Conservation (phyloP, 495 filamentous ascomycete genomes). For the Aspergillus taichungensis region DNA sequence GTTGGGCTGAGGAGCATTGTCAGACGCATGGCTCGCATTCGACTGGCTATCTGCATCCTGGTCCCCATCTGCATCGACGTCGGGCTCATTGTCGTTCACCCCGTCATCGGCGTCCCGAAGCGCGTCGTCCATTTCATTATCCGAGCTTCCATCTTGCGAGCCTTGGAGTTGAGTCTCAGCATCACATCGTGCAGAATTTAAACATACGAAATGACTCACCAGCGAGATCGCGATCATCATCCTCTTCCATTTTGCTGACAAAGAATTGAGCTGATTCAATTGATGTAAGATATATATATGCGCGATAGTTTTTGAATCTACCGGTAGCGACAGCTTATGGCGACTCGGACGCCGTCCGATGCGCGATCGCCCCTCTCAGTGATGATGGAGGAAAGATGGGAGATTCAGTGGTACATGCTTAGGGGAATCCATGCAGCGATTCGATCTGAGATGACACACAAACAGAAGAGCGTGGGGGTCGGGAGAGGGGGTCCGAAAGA, state of each 20-base stretch:
- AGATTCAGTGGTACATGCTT: no score
- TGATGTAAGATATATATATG: neutral
- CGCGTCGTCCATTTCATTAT: constrained; percentile 62
- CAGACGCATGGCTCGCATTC: constrained; percentile 39
- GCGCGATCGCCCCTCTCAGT: no score
- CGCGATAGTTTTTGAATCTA: no score
- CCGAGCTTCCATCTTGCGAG: constrained; percentile 57
- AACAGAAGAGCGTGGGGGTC: no score
- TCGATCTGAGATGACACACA: no score
- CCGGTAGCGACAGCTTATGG: no score
- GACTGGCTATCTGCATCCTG: constrained; percentile 50
- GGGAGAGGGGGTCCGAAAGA: no score
- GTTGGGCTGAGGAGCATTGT: constrained; percentile 34
- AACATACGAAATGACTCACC: constrained; percentile 21
- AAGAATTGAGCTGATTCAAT: constrained; percentile 5
- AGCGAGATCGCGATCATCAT: constrained; percentile 48
- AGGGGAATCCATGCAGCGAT: no score
- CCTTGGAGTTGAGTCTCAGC: constrained; percentile 15
- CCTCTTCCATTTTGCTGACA: constrained; percentile 37
- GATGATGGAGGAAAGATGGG: no score
- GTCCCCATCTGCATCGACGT: constrained; percentile 52
- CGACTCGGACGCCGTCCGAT: no score
- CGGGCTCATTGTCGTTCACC: constrained; percentile 55
- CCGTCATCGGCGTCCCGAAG: constrained; percentile 56
- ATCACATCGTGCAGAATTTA: no score